A percentile compares a stretch with the other conserved stretches of the same genome.
phyloP scores from a whole-genome alignment of 345 rosid species.

The Lepidium sativum region DNA sequence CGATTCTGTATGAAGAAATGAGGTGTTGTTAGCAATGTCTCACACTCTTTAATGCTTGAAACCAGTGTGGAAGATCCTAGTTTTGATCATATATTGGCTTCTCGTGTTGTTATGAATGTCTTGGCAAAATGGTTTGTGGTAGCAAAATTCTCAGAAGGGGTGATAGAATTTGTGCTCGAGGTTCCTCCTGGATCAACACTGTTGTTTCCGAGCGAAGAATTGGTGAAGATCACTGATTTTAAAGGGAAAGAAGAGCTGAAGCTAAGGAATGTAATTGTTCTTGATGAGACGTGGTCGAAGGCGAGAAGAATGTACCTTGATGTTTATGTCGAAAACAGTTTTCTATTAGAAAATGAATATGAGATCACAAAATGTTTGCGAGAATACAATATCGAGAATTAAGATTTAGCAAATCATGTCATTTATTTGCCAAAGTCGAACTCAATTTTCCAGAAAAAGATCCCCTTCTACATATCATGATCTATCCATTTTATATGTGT shows the following conservation, averaged over 20 bases:
- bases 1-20: constrained; percentile 31
- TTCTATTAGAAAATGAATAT: no score
- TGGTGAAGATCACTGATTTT: constrained; percentile 40
- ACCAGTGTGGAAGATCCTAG: neutral
- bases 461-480: no score
- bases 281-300: constrained; percentile 88
- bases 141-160: constrained; percentile 41
- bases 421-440: no score
- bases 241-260: constrained; percentile 27
- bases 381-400: no score
- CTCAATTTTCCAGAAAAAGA: no score
- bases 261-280: constrained; percentile 62
- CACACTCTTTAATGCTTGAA: constrained; percentile 22
- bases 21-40: constrained; percentile 34
- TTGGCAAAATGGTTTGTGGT: constrained; percentile 60
- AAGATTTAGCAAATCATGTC: no score
- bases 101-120: constrained; percentile 29
- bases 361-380: no score
- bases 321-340: no score
- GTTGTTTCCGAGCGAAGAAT: constrained; percentile 54
- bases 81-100: constrained; percentile 40
- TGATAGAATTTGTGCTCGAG: constrained; percentile 43
- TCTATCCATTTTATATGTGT: no score
- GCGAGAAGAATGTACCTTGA: constrained; percentile 62
- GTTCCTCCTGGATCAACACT: constrained; percentile 58